These are phyloP conservation scores for Fusarium multiceps DNA, from an alignment of 2,329 filamentous ascomycete genomes.

Conservation along the genomic window DNA sequence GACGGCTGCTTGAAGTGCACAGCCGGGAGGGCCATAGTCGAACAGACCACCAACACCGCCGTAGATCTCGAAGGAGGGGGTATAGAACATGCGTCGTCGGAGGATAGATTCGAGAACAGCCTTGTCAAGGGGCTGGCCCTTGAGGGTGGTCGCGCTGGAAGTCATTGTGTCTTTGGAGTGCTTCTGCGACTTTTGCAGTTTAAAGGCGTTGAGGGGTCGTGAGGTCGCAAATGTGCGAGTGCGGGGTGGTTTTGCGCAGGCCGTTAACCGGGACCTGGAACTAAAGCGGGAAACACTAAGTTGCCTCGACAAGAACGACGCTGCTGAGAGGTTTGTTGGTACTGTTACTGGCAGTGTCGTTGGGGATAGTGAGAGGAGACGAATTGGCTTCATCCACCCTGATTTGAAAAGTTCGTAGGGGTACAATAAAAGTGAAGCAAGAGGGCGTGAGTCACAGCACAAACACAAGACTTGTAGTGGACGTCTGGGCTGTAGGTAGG, in stretches of 20 bases:
- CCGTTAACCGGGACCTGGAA: constrained; percentile 37
- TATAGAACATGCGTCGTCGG: constrained; percentile 91
- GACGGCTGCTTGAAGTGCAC: constrained; percentile 86
- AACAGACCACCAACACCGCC: constrained; percentile 89
- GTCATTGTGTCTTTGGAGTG: constrained; percentile 55
- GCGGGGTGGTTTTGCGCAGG: constrained; percentile 42
- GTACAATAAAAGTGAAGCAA: constrained; percentile 23
- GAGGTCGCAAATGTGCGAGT: constrained; percentile 48
- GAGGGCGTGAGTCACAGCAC: constrained; percentile 44
- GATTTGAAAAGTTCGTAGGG: constrained; percentile 31
- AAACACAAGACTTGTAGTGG: constrained; percentile 30
- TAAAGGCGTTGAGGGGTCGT: constrained; percentile 47
- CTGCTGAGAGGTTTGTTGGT: constrained; percentile 19
- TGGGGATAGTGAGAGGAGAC: constrained; percentile 33
- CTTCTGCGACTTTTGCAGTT: constrained; percentile 45
- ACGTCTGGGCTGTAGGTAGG: neutral
- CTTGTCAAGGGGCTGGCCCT: constrained; percentile 90
- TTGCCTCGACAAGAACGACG: constrained; percentile 34
- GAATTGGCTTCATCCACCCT: constrained; percentile 48
- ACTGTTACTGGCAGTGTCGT: constrained; percentile 22
- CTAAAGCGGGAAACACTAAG: constrained; percentile 29
- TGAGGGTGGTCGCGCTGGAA: constrained; percentile 76
- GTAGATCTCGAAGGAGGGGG: constrained; percentile 95
- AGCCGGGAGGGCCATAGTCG: constrained; percentile 92
- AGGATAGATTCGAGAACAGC: constrained; percentile 84